Conservation (phyloP, 176 grass and related monocot genomes). For the Rhipidocladum racemiflorum region DNA sequence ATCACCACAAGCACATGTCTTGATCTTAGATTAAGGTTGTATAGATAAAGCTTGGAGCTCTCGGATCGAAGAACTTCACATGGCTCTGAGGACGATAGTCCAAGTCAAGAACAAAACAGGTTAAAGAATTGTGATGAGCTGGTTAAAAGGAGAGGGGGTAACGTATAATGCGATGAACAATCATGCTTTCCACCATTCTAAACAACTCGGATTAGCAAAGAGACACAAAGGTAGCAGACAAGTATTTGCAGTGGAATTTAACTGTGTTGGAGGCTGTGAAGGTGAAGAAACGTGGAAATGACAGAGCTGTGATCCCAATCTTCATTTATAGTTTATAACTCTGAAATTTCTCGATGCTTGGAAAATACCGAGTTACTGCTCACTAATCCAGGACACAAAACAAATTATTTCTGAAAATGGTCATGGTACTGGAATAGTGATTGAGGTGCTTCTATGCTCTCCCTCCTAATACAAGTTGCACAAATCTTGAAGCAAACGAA, state of each 20-base stretch:
- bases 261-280: not conserved
- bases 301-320: conserved; percentile 28
- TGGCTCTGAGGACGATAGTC: conserved; percentile 27
- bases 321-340: conserved; percentile 14
- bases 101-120: not conserved
- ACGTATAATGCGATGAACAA: conserved; percentile 32
- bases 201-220: not conserved
- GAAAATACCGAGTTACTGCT: not conserved
- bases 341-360: not conserved
- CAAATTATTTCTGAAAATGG: conserved; percentile 3
- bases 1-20: conserved; percentile 27
- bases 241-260: not conserved
- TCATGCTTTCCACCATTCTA: conserved; percentile 23
- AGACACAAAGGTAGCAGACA: not conserved
- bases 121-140: conserved; percentile 6
- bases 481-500: too few relatives aligned
- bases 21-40: conserved; percentile 36
- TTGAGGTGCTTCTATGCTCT: too few relatives aligned
- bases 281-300: conserved; percentile 3
- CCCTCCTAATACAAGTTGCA: too few relatives aligned
- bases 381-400: not conserved
- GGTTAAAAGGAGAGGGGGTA: not conserved
- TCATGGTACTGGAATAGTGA: not conserved
- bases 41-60: not conserved
- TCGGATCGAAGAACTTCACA: conserved; percentile 27